Base-by-base conservation (phyloP, 208 protist genomes). In the Trypanosoma melophagium region DNA sequence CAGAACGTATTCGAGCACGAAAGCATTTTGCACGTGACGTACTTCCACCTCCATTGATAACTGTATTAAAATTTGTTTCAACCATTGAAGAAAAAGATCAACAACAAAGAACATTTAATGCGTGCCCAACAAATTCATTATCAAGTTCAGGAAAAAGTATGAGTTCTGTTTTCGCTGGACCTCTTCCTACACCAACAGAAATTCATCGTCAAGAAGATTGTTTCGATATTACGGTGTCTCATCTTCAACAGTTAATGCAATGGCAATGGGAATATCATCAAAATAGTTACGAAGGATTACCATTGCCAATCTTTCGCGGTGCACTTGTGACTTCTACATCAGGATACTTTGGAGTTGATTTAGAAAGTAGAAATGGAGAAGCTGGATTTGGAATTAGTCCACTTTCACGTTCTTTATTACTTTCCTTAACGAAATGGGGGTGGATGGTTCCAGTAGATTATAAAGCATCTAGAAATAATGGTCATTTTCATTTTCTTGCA, bases 261-360 rank as follows among this genome's bases (percentile, higher is more conserved):
- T 92, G 86, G 86, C 86, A 92, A 63, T 92, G 82, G 80, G 86
- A 92, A 68, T 69, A 87, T 61, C 69, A 89, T 59, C 86, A 92
- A 66, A 73, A 81, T 68, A 71, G 74, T 63, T 89, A 92, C 71
- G 82, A 80, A 42, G 60, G 75, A 19, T 69, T 82, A 21, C 80
- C 86, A 3, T 8, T 82, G 3, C 80, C 80, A 38, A 45, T 92
- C 49, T 80, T 76, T 42, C 66, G 71, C 71, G 69, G 71, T 42
- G 22, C 79, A 4, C 60, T 81, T 38, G 68, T 77, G 28, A 51
- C 76, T 22, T 61, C 73, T 1, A 69, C 64, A 7, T 66, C 68
- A 24, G 55, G 66, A 7, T 70, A 65, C 58, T 83, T 74, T 66
- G 57, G 24, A 52, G 49, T 25, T 21, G 22, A 17, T 28, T 31